Base-by-base conservation (phyloP, 2,329 filamentous ascomycete species). In the Fusarium sulawesiense region DNA sequence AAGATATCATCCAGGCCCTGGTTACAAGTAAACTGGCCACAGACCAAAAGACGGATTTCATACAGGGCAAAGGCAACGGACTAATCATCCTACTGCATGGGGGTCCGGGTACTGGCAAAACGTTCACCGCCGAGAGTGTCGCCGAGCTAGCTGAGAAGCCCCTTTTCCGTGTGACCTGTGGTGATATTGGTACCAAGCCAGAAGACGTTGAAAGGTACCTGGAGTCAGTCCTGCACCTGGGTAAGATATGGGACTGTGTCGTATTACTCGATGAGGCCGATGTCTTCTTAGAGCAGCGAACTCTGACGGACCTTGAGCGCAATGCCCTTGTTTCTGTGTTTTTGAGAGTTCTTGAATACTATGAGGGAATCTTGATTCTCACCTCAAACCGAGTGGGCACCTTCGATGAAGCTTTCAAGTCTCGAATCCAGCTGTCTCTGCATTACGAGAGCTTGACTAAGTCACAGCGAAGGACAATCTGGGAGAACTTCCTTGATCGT, bases 371-470 rank as follows among this genome's bases (percentile, higher is more conserved):
- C 27, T 55, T 81, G 0, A 77, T 81, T 34, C 65, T 81, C 1
- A 81, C 78, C 0, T 77, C 76, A 4, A 81, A 81, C 37, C 75
- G 79, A 11, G 77, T 81, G 0, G 76, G 69, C 2, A 76, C 75
- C 1, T 78, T 81, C 9, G 80, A 81, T 45, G 77, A 78, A 57
- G 78, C 78, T 11, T 62, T 62, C 27, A 62, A 58, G 7, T 66
- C 63, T 6, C 63, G 59, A 1, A 44, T 66, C 0, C 76, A 80
- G 40, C 66, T 81, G 5, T 68, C 77, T 4, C 70, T 81, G 1
- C 76, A 77, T 42, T 81, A 81, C 54, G 73, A 74, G 0, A 66
- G 71, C 7, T 49, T 80, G 13, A 61, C 37, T 2, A 60, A 71
- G 12, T 47, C 60, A 1, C 71, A 74, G 6, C 46, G 46, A 2